Conservation (phyloP, 257 asterid genomes). For the Fraxinus cuspidata region DNA sequence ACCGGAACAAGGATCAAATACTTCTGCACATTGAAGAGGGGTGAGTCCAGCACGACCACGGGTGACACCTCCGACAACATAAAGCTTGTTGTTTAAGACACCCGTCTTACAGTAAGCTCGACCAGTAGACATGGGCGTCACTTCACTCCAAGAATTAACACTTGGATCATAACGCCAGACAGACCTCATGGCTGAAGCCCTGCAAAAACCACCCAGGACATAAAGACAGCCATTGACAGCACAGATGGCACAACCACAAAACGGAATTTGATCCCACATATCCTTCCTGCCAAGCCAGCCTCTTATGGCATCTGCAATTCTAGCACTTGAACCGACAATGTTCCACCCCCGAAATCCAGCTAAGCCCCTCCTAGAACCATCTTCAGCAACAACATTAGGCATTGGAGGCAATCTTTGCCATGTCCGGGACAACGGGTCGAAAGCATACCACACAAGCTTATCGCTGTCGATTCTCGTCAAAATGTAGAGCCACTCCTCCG, state of each 20-base stretch:
- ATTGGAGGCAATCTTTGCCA: conserved; percentile 84
- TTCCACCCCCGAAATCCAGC: conserved; percentile 61
- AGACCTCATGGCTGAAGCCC: conserved; percentile 55
- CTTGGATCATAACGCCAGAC: conserved; percentile 80
- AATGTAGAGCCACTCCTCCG: conserved; percentile 86
- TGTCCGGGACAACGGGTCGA: conserved; percentile 59
- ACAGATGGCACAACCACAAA: conserved; percentile 87
- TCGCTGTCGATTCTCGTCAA: conserved; percentile 62
- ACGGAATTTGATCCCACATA: conserved; percentile 66
- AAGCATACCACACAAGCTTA: conserved; percentile 69
- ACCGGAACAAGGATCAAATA: conserved; percentile 71
- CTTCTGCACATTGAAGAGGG: conserved; percentile 92
- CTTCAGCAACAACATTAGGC: conserved; percentile 53
- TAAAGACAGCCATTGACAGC: conserved; percentile 78
- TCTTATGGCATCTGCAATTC: conserved; percentile 61
- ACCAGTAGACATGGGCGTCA: conserved; percentile 62
- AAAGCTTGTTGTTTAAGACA: conserved; percentile 68
- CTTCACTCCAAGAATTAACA: conserved; percentile 69
- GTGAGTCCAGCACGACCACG: conserved; percentile 72
- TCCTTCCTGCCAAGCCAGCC: conserved; percentile 71
- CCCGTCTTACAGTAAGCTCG: conserved; percentile 90
- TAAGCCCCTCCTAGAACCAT: conserved; percentile 48
- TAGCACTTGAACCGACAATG: conserved; percentile 49
- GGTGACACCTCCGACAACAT: conserved; percentile 89
- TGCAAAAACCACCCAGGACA: conserved; percentile 76